Conservation (phyloP, 2,329 filamentous ascomycete species). For the Beauveria medogensis region DNA sequence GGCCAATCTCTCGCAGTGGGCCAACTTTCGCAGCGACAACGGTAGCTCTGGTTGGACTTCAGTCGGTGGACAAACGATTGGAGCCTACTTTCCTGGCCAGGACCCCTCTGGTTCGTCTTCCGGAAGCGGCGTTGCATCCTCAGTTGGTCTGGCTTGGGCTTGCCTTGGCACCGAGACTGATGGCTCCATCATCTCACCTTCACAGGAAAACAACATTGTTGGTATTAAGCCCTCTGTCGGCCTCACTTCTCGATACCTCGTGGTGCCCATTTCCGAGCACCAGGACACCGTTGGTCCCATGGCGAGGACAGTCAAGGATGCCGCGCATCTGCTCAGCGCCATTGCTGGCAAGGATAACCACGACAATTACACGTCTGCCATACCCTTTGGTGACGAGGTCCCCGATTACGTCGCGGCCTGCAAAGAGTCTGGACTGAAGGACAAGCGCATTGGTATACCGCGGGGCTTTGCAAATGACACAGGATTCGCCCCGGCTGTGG, state of each 20-base stretch:
- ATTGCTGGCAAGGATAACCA: constrained; percentile 52
- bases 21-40: constrained; percentile 50
- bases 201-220: constrained; percentile 47
- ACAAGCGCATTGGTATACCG: constrained; percentile 57
- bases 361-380: constrained; percentile 54
- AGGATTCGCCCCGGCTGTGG: constrained; percentile 1
- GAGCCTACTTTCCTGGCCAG: constrained; percentile 51
- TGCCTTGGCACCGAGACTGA: constrained; percentile 55
- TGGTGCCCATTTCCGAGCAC: constrained; percentile 55
- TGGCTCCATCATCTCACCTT: constrained; percentile 53
- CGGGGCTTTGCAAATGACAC: constrained; percentile 33
- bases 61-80: constrained; percentile 52
- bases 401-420: constrained; percentile 57
- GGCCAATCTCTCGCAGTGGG: constrained; percentile 55
- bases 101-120: constrained; percentile 54
- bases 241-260: constrained; percentile 50
- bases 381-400: constrained; percentile 46
- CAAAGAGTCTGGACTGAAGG: constrained; percentile 41
- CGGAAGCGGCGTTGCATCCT: constrained; percentile 55
- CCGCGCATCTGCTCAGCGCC: constrained; percentile 49
- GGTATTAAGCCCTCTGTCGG: constrained; percentile 63
- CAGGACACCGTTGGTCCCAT: constrained; percentile 59
- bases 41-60: constrained; percentile 57
- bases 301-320: constrained; percentile 55
- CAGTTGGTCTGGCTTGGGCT: constrained; percentile 51